Conservation (phyloP, 106 monocot species). For the Narthecium ossifragum region DNA sequence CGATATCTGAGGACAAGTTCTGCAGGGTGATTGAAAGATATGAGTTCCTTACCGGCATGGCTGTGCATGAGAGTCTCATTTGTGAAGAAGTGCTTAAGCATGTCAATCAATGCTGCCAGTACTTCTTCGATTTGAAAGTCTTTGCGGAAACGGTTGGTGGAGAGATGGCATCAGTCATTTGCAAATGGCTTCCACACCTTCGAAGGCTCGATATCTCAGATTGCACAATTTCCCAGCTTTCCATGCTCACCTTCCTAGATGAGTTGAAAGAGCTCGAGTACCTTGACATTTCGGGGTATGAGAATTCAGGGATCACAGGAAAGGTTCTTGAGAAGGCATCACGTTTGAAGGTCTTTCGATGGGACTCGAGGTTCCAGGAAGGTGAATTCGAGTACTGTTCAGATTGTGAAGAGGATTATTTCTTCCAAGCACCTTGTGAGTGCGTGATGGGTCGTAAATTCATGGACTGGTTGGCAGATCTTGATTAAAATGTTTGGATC, state of each 20-base stretch:
- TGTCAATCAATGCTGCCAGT: slow-evolving; percentile 16
- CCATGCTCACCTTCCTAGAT: slow-evolving; percentile 41
- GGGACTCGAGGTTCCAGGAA: slow-evolving; percentile 38
- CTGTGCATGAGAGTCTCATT: slow-evolving; percentile 35
- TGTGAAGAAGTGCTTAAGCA: slow-evolving; percentile 23
- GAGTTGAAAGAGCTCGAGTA: slow-evolving; percentile 46
- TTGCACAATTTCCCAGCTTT: slow-evolving; percentile 17
- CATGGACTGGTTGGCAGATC: slow-evolving; percentile 24
- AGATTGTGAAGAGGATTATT: slow-evolving; percentile 16
- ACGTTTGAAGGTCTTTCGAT: slow-evolving; percentile 46
- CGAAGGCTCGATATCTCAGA: slow-evolving; percentile 39
- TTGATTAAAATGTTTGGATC: neutral
- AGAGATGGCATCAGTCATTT: slow-evolving; percentile 33
- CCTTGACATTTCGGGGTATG: slow-evolving; percentile 61
- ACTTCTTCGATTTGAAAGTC: slow-evolving; percentile 35
- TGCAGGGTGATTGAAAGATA: slow-evolving; percentile 35
- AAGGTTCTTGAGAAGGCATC: slow-evolving; percentile 51
- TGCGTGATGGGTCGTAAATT: slow-evolving; percentile 16
- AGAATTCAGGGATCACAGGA: slow-evolving; percentile 28
- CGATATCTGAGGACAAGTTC: slow-evolving; percentile 23
- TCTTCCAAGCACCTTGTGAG: slow-evolving; percentile 11
- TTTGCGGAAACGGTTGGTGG: slow-evolving; percentile 27
- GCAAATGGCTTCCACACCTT: slow-evolving; percentile 35
- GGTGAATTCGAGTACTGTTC: slow-evolving; percentile 41
- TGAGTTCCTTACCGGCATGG: slow-evolving; percentile 45